Evolutionary conservation across 2,329 filamentous ascomycete genomes (phyloP), one percentile per base, ranked within the genome.

Genomic region (Alternaria infectoria): DNA sequence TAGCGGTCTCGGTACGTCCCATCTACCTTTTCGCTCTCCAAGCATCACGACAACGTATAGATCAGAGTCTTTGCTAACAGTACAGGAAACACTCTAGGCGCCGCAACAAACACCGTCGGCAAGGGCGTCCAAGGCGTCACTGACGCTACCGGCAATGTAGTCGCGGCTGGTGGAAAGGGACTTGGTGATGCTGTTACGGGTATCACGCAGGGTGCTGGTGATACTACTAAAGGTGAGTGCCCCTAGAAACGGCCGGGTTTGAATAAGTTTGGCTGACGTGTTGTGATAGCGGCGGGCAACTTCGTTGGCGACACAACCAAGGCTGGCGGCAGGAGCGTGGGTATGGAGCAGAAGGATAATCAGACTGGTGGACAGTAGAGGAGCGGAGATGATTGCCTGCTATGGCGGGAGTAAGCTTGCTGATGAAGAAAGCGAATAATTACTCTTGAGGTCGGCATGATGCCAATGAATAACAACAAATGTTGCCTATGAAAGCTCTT

Each of bases 101-200:
- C 73, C 13, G 77, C 73, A 32, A 75, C 75, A 19, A 73, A 77
- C 61, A 79, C 77, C 1, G 58, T 78, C 40, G 77, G 77, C 56
- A 76, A 76, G 47, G 77, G 75, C 63, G 74, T 79, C 44, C 57
- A 66, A 1, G 73, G 74, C 54, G 69, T 73, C 2, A 79, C 76
- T 1, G 67, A 74, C 28, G 72, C 75, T 0, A 61, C 74, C 5
- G 77, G 77, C 28, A 76, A 77, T 49, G 73, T 76, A 0, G 73
- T 80, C 5, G 63, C 73, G 1, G 71, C 70, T 5, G 65, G 76
- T 10, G 77, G 77, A 0, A 79, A 79, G 60, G 78, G 78, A 2
- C 64, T 80, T 1, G 78, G 78, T 0, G 75, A 80, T 62, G 77
- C 75, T 1, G 72, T 80, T 25, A 70, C 71, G 9, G 78, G 77